Percentiles rank a stretch among this genome's conserved stretches.
Conservation (phyloP, 2,329 filamentous ascomycete species). For the Monilinia polystroma region DNA sequence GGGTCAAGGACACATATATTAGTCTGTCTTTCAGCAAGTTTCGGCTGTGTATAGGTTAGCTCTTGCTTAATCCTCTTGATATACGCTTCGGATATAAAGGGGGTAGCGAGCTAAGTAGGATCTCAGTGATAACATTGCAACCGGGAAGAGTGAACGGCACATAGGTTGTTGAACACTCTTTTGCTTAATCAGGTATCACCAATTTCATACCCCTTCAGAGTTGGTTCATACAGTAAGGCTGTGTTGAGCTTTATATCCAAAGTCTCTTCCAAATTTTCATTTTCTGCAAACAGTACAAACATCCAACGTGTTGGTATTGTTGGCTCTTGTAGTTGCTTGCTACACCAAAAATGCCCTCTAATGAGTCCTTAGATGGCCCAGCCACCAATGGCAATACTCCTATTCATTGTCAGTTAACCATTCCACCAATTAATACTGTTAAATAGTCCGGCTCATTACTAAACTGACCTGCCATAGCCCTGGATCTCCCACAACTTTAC, state of each 20-base stretch:
- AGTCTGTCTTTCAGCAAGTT: not conserved
- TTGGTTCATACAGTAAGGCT: not conserved
- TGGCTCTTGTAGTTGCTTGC: not conserved
- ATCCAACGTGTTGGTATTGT: constrained; percentile 1
- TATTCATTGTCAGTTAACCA: constrained; percentile 19
- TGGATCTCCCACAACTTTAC: constrained; percentile 82
- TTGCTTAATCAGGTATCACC: not conserved
- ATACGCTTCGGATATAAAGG: not conserved
- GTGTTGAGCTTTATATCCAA: not conserved
- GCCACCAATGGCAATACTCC: not conserved
- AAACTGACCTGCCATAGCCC: constrained; percentile 45
- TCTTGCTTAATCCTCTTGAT: not conserved
- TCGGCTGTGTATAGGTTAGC: not conserved
- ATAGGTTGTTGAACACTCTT: not conserved
- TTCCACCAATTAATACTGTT: not conserved
- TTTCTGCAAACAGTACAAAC: not conserved
- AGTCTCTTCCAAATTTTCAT: not conserved
- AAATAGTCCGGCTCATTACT: not conserved
- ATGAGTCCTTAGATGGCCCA: constrained; percentile 6
- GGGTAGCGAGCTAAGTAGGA: not conserved
- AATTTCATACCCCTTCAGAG: not conserved
- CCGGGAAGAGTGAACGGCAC: not conserved
- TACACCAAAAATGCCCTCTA: constrained; percentile 5
- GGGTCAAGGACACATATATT: not conserved
- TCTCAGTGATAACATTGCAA: not conserved